Evolutionary conservation across 2,329 filamentous ascomycete genomes (phyloP), one percentile per base, ranked within the genome.

Genomic region (Fusarium sp.): DNA sequence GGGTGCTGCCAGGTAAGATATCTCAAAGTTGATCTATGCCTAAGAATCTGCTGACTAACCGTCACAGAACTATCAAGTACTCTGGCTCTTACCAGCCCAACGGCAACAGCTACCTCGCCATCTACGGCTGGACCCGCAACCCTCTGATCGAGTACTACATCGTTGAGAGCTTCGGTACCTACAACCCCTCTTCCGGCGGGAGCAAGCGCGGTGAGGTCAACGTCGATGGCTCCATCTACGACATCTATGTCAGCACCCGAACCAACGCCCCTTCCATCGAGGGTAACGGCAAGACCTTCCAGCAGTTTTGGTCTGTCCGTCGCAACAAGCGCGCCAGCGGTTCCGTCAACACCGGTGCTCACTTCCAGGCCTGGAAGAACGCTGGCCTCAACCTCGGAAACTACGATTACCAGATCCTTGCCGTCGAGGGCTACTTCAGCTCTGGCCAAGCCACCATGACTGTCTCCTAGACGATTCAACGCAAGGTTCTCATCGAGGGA

Each of bases 241-340:
- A 79, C 51, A 74, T 82, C 54, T 77, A 73, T 68, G 70, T 73
- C 60, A 77, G 70, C 63, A 77, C 72, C 10, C 76, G 79, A 20
- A 68, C 69, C 66, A 82, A 85, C 66, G 75, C 76, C 50, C 83
- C 83, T n/a, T 82, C 79, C 45, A 85, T 85, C 49, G 72, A 81
- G 38, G 84, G 84, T 38, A 85, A 81, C 28, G 46, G 51, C 23
- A 64, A 70, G 44, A 85, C 82, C 50, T 86, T 86, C 73, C 76
- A 82, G 72, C 84, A 86, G 77, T 86, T 80, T 77, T 85, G 81
- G 83, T 83, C 80, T 20, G 81, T 87, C 20, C 80, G 85, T 58
- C 75, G 78, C 62, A 77, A 65, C 54, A 85, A 86, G 80, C 79
- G 84, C 47, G 77, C 79, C 23, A 77, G 80, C 52, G 86, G 85